Base-by-base conservation (phyloP, 2,329 filamentous ascomycete species). In the Trichophaea hybrida region DNA sequence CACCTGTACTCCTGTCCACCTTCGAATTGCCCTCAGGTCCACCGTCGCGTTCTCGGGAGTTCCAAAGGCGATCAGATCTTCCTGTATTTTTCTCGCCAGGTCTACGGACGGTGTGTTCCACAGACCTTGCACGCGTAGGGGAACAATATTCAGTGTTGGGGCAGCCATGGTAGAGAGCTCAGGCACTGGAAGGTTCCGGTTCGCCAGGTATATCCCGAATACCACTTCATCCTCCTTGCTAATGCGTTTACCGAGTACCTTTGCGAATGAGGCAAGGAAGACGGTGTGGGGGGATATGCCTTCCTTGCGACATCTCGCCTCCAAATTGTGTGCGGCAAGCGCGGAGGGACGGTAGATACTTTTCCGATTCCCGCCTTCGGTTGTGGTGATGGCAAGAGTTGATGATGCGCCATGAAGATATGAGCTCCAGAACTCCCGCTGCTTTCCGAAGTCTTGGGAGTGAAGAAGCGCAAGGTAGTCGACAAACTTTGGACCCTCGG, bases 131-230 rank as follows among this genome's bases (percentile, higher is more conserved):
- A 93, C 77, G 8, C 77, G 76, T 0, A 96, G 72, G 0, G 89
- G 88, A 1, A 94, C 77, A 3, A 96, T 76, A 65, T 86, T 90
- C 17, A 96, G 76, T 0, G 87, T 93, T 0, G 90, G 89, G 35
- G 81, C 83, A 0, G 77, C 66, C 1, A 79, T 73, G 0, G 74
- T 69, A 8, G 44, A 43, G 1, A 60, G 7, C 8, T 64, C 49
- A 34, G 51, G 15, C 6, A 64, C 54, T 7, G 59, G 50, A 2
- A 69, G 52, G 57, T 69, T 64, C 55, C 88, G 80, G 70, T 94
- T 94, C 46, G 88, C 86, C 6, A 94, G 78, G 70, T 95, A 96
- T 24, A 95, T 72, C 1, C 89, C 90, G 55, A 95, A 77, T 0
- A 88, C 73, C 1, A 86, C 71, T 43, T 80, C 74, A 5, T 68